A percentile compares a stretch with the other conserved stretches of the same genome.
phyloP scores from a whole-genome alignment of 805 yeast species.

The Candida wancherniae region DNA sequence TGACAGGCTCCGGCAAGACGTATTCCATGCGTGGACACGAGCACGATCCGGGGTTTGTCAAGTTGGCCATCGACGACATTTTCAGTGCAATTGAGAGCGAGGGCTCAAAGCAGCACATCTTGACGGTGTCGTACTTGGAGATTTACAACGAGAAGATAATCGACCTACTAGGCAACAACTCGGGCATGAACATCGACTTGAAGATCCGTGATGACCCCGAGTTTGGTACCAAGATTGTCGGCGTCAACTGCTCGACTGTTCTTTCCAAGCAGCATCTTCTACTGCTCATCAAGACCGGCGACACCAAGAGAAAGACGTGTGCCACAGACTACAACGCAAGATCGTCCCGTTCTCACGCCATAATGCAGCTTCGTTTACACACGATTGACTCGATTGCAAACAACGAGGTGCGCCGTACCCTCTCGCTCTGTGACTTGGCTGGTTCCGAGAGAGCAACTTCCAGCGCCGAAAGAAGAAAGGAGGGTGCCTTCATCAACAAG shows the following conservation, averaged over 20 bases:
- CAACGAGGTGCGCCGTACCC: conserved; percentile 47
- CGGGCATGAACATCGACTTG: conserved; percentile 45
- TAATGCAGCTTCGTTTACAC: conserved; percentile 62
- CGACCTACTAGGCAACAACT: conserved; percentile 40
- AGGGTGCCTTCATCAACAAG: conserved; percentile 89
- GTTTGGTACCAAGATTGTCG: conserved; percentile 70
- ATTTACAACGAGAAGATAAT: conserved; percentile 84
- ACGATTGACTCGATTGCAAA: conserved; percentile 39
- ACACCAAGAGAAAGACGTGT: conserved; percentile 69
- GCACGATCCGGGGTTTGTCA: conserved; percentile 65
- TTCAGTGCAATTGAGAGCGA: conserved; percentile 42
- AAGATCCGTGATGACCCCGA: conserved; percentile 72
- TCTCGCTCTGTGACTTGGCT: conserved; percentile 90
- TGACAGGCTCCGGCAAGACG: conserved; percentile 93
- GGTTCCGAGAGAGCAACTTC: conserved; percentile 83
- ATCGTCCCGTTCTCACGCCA: conserved; percentile 89
- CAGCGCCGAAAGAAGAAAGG: conserved; percentile 78
- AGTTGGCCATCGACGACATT: conserved; percentile 57
- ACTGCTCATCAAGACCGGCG: conserved; percentile 61
- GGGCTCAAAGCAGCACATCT: conserved; percentile 31
- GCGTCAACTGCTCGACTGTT: conserved; percentile 62
- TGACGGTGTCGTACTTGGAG: conserved; percentile 72
- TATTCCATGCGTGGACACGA: conserved; percentile 75
- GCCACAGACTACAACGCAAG: conserved; percentile 86
- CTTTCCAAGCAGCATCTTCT: conserved; percentile 55